Evolutionary conservation across 2,329 filamentous ascomycete genomes (phyloP).

Genomic region (Ophiostoma himal-ulmi): DNA sequence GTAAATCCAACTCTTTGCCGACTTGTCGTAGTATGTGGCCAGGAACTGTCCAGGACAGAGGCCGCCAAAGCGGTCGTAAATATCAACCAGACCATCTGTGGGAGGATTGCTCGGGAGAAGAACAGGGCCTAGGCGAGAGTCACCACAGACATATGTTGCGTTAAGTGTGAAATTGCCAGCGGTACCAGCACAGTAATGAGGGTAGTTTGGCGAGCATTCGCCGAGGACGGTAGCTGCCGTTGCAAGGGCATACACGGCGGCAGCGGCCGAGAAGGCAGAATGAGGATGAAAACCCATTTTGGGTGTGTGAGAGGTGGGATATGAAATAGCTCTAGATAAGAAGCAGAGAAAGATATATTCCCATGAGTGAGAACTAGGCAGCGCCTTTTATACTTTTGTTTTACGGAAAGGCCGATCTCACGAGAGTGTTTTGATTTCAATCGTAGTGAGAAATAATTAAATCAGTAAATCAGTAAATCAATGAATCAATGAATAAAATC

Average conservation of each 20-base stretch:
- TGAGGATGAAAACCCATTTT: neutral
- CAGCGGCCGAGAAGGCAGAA: neutral
- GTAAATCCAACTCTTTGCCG: constrained; percentile 32
- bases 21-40: constrained; percentile 31
- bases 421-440: neutral
- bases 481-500: neutral
- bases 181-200: neutral
- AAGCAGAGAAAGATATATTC: neutral
- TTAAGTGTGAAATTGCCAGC: neutral
- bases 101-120: neutral
- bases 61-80: constrained; percentile 36
- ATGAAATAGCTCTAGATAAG: neutral
- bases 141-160: neutral
- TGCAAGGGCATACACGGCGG: neutral
- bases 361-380: neutral
- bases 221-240: neutral
- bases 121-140: neutral
- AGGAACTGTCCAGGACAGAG: constrained; percentile 40
- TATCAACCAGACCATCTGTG: constrained; percentile 29
- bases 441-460: neutral
- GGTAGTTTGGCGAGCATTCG: neutral
- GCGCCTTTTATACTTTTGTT: neutral
- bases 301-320: neutral
- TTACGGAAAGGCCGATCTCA: neutral
- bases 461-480: neutral